Conservation (phyloP, 1,284 basidiomycete species). For the Taiwanofungus camphoratus region DNA sequence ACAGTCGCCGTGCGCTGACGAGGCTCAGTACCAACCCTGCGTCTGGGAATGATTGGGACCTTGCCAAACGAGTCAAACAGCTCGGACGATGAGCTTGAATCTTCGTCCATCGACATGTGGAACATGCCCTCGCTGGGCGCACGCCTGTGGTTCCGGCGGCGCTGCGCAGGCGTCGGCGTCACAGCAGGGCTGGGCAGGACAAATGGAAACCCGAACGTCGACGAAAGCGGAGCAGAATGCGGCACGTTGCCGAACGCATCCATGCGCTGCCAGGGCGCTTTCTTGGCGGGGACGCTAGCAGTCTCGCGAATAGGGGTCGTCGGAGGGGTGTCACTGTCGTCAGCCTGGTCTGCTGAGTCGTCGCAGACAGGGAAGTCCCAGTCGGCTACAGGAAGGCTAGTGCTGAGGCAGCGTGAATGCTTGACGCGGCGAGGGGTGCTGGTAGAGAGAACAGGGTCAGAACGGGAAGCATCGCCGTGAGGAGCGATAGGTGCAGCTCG, state of each 20-base stretch:
- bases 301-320: constrained; percentile 30
- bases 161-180: constrained; percentile 33
- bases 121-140: constrained; percentile 65
- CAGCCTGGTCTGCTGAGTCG: constrained; percentile 47
- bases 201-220: constrained; percentile 37
- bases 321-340: constrained; percentile 30
- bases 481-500: neutral
- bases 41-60: constrained; percentile 18
- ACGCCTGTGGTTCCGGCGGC: constrained; percentile 43
- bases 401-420: constrained; percentile 12
- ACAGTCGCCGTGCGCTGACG: constrained; percentile 22
- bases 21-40: constrained; percentile 21
- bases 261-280: constrained; percentile 29
- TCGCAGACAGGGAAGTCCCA: constrained; percentile 61
- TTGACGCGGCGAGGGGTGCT: constrained; percentile 5
- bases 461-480: neutral
- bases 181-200: constrained; percentile 24
- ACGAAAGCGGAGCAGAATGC: constrained; percentile 43
- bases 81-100: constrained; percentile 36
- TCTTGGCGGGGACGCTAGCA: constrained; percentile 21
- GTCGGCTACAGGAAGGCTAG: constrained; percentile 16
- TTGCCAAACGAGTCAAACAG: constrained; percentile 27
- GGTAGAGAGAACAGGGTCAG: neutral
- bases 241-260: constrained; percentile 36
- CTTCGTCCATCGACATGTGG: constrained; percentile 64